These are phyloP conservation scores for Stephanocyclus meneghinianus DNA, from an alignment of 352 stramenopile species.

Conservation along the genomic window DNA sequence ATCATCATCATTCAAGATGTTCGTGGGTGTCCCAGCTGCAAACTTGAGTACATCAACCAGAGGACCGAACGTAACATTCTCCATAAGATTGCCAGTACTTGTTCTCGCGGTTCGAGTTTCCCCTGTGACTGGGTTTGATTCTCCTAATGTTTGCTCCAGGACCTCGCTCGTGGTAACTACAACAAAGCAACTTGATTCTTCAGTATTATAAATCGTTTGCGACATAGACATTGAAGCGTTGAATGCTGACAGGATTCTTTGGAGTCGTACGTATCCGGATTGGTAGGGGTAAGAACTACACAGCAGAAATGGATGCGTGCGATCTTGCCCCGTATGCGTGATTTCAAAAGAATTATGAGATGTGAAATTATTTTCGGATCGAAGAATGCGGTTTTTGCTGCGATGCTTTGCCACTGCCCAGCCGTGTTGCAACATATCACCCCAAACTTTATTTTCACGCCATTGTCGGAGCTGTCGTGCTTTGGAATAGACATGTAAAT, in stretches of 20 bases:
- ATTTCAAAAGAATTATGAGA: neutral
- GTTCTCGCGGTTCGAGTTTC: too few relatives aligned
- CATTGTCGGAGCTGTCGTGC: neutral
- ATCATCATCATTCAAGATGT: conserved; percentile 37
- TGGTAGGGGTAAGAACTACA: conserved; percentile 32
- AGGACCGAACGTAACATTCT: conserved; percentile 27
- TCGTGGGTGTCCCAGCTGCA: conserved; percentile 14
- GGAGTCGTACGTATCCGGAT: conserved; percentile 29
- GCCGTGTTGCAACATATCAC: conserved; percentile 31
- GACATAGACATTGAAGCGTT: conserved; percentile 4
- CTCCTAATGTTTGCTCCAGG: conserved; percentile 21
- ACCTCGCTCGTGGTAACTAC: conserved; percentile 8
- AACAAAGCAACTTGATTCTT: conserved; percentile 49
- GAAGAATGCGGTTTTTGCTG: neutral
- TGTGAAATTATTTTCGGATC: neutral
- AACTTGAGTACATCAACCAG: conserved; percentile 49
- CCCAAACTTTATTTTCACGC: conserved; percentile 15
- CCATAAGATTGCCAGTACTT: neutral
- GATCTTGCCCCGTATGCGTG: neutral
- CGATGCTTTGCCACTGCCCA: neutral
- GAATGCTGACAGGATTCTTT: conserved; percentile 22
- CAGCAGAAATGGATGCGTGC: conserved; percentile 31
- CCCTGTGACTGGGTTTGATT: neutral
- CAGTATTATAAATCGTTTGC: conserved; percentile 43
- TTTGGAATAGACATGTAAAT: conserved; percentile 8